Percentiles rank a stretch among this genome's conserved stretches.
Evolutionary conservation across 257 asterid species (phyloP).

Genomic region (Leptodermis oblonga): DNA sequence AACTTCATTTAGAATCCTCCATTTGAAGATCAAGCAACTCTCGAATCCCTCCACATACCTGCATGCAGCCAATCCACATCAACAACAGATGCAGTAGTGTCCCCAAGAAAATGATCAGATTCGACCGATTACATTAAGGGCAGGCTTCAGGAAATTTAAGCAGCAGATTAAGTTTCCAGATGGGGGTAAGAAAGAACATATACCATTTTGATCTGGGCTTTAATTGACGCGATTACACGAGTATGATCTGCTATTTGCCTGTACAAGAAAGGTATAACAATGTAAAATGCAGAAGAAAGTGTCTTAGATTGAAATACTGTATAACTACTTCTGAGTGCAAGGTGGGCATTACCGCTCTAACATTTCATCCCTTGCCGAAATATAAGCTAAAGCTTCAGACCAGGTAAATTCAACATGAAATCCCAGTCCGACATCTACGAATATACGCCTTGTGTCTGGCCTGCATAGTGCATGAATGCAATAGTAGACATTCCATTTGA

Average conservation of each 20-base stretch:
- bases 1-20: slow-evolving; percentile 11
- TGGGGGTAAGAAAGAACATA: background rate
- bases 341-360: slow-evolving; percentile 26
- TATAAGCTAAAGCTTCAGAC: slow-evolving; percentile 76
- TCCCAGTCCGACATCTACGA: slow-evolving; percentile 87
- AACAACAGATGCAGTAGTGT: background rate
- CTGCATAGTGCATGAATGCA: slow-evolving; percentile 48
- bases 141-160: background rate
- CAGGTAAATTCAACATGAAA: slow-evolving; percentile 89
- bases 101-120: background rate
- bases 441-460: slow-evolving; percentile 69
- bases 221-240: slow-evolving; percentile 63
- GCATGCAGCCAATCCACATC: slow-evolving; percentile 27
- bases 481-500: background rate
- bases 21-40: slow-evolving; percentile 61
- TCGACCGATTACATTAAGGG: background rate
- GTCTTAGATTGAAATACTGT: slow-evolving; percentile 8
- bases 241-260: slow-evolving; percentile 82
- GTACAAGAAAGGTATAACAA: slow-evolving; percentile 18
- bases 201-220: slow-evolving; percentile 84
- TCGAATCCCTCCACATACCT: slow-evolving; percentile 76
- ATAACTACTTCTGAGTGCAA: too few species aligned
- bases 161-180: background rate
- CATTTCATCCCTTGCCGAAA: slow-evolving; percentile 47
- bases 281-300: background rate